A percentile compares a stretch with the other conserved stretches of the same genome.
Evolutionary conservation across 345 rosid species (phyloP).

Genomic region (Citrus sinensis): DNA sequence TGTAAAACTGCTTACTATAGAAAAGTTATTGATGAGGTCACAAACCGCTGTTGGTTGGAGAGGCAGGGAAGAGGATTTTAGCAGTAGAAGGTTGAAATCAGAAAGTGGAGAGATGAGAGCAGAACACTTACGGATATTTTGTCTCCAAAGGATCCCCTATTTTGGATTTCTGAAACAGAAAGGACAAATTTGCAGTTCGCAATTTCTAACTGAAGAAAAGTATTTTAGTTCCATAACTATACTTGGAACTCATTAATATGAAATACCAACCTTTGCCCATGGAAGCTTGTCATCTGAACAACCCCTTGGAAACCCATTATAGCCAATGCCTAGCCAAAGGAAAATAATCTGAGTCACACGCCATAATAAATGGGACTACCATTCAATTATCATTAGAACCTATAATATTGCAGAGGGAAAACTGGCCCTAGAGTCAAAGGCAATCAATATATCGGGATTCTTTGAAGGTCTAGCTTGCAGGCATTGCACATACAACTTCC

Average conservation of each 20-base stretch:
- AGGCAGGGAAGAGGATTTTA: not conserved
- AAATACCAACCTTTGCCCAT: slow-evolving; percentile 82
- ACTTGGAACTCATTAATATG: not conserved
- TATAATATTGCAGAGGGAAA: not conserved
- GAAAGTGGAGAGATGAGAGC: not conserved
- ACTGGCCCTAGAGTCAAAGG: not conserved
- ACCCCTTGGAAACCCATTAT: slow-evolving; percentile 98
- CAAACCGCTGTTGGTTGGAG: not conserved
- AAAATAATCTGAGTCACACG: not conserved
- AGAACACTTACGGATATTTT: slow-evolving; percentile 72
- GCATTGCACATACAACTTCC: not conserved
- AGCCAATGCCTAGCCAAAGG: slow-evolving; percentile 71
- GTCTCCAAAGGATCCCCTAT: slow-evolving; percentile 79
- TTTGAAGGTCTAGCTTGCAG: not conserved
- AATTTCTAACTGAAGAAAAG: not conserved
- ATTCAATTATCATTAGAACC: not conserved
- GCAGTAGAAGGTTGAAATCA: slow-evolving; percentile 3
- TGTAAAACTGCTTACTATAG: too few relatives aligned
- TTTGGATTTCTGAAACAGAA: slow-evolving; percentile 66
- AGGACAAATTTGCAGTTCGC: not conserved
- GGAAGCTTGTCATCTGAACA: slow-evolving; percentile 97
- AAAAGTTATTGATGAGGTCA: not conserved
- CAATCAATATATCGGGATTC: not conserved
- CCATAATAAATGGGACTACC: not conserved
- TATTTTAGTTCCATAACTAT: not conserved